phyloP scores from a whole-genome alignment of 1,284 basidiomycete genomes.

The Ganoderma leucocontextum region DNA sequence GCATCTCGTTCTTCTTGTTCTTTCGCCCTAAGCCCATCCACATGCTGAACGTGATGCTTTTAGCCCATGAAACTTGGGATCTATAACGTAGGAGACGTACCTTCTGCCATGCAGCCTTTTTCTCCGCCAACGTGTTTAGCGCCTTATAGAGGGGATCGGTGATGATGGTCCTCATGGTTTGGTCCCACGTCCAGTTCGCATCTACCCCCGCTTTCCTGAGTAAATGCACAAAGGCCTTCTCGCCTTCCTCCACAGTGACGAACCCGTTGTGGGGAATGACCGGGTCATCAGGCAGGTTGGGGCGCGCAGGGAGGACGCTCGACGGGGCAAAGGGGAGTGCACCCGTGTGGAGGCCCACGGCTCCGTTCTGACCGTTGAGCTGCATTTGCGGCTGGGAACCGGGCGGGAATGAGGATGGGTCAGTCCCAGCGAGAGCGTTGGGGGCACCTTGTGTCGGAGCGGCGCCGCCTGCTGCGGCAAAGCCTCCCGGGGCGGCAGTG shows the following conservation, averaged over 20 bases:
- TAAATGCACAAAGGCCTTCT: constrained; percentile 92
- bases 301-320: constrained; percentile 73
- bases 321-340: constrained; percentile 63
- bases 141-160: constrained; percentile 98
- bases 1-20: constrained; percentile 85
- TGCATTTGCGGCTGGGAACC: constrained; percentile 45
- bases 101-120: constrained; percentile 94
- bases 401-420: constrained; percentile 44
- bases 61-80: constrained; percentile 20
- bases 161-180: constrained; percentile 97
- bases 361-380: constrained; percentile 54
- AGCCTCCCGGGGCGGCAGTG: constrained; percentile 31
- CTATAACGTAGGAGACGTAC: constrained; percentile 49
- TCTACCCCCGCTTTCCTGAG: constrained; percentile 90
- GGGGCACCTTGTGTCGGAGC: constrained; percentile 43
- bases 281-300: constrained; percentile 84
- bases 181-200: constrained; percentile 96
- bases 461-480: constrained; percentile 25
- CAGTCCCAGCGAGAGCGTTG: constrained; percentile 44
- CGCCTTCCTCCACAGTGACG: constrained; percentile 85
- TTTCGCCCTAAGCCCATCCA: constrained; percentile 66
- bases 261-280: constrained; percentile 91
- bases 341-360: constrained; percentile 59
- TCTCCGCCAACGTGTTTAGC: constrained; percentile 91
- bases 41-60: constrained; percentile 62